phyloP scores from a whole-genome alignment of 139 green algal species.

The Mesostigma viride region DNA sequence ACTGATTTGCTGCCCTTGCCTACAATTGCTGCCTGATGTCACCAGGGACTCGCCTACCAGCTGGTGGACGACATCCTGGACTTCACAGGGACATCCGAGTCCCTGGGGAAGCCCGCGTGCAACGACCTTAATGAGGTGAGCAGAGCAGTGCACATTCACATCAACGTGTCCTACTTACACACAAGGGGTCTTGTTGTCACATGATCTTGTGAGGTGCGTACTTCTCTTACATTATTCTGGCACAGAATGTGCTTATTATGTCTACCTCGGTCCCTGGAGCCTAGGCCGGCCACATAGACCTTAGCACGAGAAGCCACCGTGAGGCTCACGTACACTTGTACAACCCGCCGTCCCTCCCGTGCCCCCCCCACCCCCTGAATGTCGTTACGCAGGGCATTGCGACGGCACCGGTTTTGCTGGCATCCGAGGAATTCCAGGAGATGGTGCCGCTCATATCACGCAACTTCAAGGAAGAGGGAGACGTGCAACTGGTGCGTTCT shows the following conservation, averaged over 20 bases:
- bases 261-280: too few relatives aligned
- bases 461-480: constrained; percentile 64
- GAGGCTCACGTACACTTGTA: neutral
- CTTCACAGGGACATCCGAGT: constrained; percentile 55
- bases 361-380: neutral
- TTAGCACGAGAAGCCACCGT: too few relatives aligned
- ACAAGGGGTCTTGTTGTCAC: too few relatives aligned
- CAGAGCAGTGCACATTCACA: neutral
- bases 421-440: constrained; percentile 36
- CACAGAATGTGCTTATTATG: too few relatives aligned
- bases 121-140: constrained; percentile 64
- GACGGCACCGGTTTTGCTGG: constrained; percentile 73
- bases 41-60: constrained; percentile 80
- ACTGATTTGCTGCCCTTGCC: too few relatives aligned
- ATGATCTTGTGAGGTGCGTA: too few relatives aligned
- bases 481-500: constrained; percentile 48
- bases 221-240: too few relatives aligned
- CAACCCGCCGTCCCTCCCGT: neutral
- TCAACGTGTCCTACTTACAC: neutral
- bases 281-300: too few relatives aligned
- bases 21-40: too few relatives aligned
- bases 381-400: constrained; percentile 53
- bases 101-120: constrained; percentile 86
- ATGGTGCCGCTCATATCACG: constrained; percentile 65
- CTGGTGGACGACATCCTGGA: constrained; percentile 94